phyloP scores from a whole-genome alignment of 768 basidiomycete genomes.

The Psilocybe sp. region DNA sequence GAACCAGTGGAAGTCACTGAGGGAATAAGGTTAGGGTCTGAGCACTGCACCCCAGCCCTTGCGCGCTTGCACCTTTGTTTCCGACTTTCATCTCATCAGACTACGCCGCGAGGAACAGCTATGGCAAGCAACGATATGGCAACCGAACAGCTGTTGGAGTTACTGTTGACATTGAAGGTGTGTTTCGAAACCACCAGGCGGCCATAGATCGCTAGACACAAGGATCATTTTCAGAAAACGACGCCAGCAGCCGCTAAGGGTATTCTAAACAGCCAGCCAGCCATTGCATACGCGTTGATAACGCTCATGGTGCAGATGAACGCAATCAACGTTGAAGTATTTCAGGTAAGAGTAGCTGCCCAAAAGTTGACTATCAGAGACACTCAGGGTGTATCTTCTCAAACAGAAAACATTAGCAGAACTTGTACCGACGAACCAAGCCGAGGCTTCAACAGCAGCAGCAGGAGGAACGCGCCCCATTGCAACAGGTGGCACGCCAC shows the following conservation, averaged over 20 bases:
- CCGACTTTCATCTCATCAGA: too few species aligned
- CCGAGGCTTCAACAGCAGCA: slow-evolving; percentile 15
- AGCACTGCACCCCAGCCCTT: too few species aligned
- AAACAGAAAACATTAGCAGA: slow-evolving; percentile 61
- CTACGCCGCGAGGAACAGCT: too few species aligned
- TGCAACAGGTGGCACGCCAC: slow-evolving; percentile 11
- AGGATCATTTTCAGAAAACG: slow-evolving; percentile 52
- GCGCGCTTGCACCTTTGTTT: too few species aligned
- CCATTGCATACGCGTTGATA: slow-evolving; percentile 75
- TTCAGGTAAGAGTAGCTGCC: slow-evolving; percentile 48
- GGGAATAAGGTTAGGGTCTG: too few species aligned
- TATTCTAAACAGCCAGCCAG: slow-evolving; percentile 71
- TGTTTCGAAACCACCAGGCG: not conserved
- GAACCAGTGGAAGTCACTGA: too few species aligned
- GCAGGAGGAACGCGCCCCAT: slow-evolving; percentile 12
- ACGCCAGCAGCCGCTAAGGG: slow-evolving; percentile 65
- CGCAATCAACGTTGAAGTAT: slow-evolving; percentile 70
- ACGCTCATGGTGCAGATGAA: slow-evolving; percentile 77
- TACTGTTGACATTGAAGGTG: slow-evolving; percentile 75
- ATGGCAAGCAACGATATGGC: slow-evolving; percentile 56
- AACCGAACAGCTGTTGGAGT: slow-evolving; percentile 68
- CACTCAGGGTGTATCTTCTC: not conserved
- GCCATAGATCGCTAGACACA: not conserved
- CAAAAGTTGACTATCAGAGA: not conserved
- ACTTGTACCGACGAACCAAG: slow-evolving; percentile 31